Conservation (phyloP, 257 asterid species). For the Lycium barbarum region DNA sequence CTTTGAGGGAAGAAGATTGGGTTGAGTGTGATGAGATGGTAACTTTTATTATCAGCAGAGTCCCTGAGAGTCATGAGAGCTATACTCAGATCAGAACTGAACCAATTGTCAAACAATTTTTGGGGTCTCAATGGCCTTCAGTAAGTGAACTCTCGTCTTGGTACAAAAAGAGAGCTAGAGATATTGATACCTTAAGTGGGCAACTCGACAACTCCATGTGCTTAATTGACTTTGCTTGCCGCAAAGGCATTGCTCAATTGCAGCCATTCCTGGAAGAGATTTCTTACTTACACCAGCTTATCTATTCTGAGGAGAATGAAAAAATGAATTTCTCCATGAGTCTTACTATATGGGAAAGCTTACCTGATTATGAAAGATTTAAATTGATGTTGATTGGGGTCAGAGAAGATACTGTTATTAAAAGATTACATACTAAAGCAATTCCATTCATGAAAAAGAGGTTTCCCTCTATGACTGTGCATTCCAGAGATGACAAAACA, state of each 20-base stretch:
- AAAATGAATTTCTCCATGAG: slow-evolving; percentile 61
- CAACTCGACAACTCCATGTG: slow-evolving; percentile 83
- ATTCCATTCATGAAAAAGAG: slow-evolving; percentile 81
- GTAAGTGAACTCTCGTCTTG: slow-evolving; percentile 74
- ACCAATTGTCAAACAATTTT: slow-evolving; percentile 65
- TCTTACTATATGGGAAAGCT: slow-evolving; percentile 79
- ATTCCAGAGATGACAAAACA: slow-evolving; percentile 42
- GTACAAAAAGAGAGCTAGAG: slow-evolving; percentile 94
- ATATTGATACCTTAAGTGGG: slow-evolving; percentile 88
- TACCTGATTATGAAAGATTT: slow-evolving; percentile 88
- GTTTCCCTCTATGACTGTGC: slow-evolving; percentile 36
- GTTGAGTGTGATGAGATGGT: slow-evolving; percentile 83
- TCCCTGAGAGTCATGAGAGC: slow-evolving; percentile 51
- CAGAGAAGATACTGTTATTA: slow-evolving; percentile 65
- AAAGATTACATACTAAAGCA: slow-evolving; percentile 71
- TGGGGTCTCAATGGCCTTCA: slow-evolving; percentile 83
- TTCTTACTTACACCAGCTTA: slow-evolving; percentile 76
- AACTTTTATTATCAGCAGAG: slow-evolving; percentile 48
- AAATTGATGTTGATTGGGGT: slow-evolving; percentile 74
- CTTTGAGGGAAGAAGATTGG: slow-evolving; percentile 91
- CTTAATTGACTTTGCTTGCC: slow-evolving; percentile 87
- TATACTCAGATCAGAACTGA: slow-evolving; percentile 72
- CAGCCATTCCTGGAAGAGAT: slow-evolving; percentile 77
- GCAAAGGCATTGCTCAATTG: slow-evolving; percentile 76
- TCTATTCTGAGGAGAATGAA: slow-evolving; percentile 64